Base-by-base conservation (phyloP, 805 yeast species). In the Cyberlindnera xylosilytica region DNA sequence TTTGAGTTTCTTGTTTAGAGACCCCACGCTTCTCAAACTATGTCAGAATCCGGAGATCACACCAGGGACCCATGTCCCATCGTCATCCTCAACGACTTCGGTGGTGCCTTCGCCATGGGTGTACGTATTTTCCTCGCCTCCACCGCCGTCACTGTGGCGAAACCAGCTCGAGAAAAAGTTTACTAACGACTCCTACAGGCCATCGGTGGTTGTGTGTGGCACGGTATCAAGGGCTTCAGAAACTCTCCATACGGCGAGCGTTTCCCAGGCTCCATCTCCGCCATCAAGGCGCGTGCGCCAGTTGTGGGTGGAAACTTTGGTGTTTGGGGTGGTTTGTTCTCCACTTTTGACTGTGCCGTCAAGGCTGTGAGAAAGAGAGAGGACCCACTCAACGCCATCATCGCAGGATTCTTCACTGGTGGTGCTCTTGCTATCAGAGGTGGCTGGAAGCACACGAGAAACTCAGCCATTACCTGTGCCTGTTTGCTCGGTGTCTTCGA, bases 51-150 rank as follows among this genome's bases (percentile, higher is more conserved):
- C 36, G 96, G 96, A 42, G 99, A 93, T 71, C 98, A 93, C 69
- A 81, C 96, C 34, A 87, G 98, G 79, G 99, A 93, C 65, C 99
- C 99, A 57, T 93, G 99, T 71, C 99, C 99, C 44, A 77, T 91
- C 53, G 97, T 93, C 45, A 88, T 93, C 53, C 72, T 93, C 53
- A 91, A 83, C 68, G 99, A 93, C 73, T 93, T 93, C 59, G 99
- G 99, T 63, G 98, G 97, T 65, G 98, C 99, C 44, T 93, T 90
- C 61, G 83, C 98, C 60, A 91, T 93, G 98, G 99, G 99, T 70
- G 97, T 48, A 45, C 7, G 52, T 48, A 17, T n/a, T n/a, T n/a
- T n/a, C n/a, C n/a, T n/a, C n/a, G n/a, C n/a, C n/a, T n/a, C n/a
- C n/a, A n/a, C n/a, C n/a, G n/a, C n/a, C n/a, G n/a, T n/a, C n/a